Base-by-base conservation (phyloP, 1,284 basidiomycete species). In the Cryptococcus sp. region DNA sequence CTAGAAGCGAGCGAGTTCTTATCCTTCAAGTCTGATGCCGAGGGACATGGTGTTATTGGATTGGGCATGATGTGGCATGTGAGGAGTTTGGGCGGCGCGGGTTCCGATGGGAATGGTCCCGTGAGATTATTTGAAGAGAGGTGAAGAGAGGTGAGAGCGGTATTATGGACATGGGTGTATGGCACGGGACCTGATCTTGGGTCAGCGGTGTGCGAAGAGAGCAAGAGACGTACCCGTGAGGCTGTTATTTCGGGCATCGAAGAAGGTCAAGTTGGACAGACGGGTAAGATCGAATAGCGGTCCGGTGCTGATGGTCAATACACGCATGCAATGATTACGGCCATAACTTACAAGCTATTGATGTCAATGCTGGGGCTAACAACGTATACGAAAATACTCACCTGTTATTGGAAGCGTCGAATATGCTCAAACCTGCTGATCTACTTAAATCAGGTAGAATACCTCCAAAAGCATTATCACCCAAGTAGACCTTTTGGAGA, bases 171-270 rank as follows among this genome's bases (percentile, higher is more conserved):
- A 1, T 60, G 49, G n/a, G 46, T 36, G 41, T 35, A 31, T n/a
- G 61, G 57, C 41, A 56, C 52, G 6, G 49, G 33, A 13, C 58
- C 58, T 58, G 38, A 33, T 14, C 5, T 38, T 42, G n/a, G 33
- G 38, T 48, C 44, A 36, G 52, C 11, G 32, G 6, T 35, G 23
- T 23, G 23, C 23, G 23, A 23, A 23, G 23, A 23, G 15, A 30
- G 7, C 34, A 7, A n/a, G 45, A 30, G 5, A 41, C 61, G 56
- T 32, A 56, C 62, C 62, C 23, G 58, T 48, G 14, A 64, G 51
- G 15, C 46, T 37, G 33, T 65, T 62, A 7, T 50, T 46, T 2
- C 63, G 60, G 6, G 61, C 55, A 41, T 65, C 63, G 13, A 65
- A 44, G n/a, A 55, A 49, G 5, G 58, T 57, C 41, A 65, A 49